Conservation (phyloP, 2,329 filamentous ascomycete species). For the Fusarium torreyae region DNA sequence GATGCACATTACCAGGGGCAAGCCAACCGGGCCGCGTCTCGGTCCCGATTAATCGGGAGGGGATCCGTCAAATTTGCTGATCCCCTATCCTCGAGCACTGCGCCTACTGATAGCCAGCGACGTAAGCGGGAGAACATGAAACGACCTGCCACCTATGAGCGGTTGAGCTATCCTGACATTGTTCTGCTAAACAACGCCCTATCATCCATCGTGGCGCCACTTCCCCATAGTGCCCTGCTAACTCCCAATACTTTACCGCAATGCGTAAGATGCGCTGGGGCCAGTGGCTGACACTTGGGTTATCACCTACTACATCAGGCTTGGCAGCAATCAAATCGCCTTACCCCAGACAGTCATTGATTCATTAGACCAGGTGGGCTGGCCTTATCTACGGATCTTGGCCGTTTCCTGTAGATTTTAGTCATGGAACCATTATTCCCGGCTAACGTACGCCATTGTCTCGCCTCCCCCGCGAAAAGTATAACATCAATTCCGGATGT, state of each 20-base stretch:
- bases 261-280: neutral
- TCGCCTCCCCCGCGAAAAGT: neutral
- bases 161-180: no score
- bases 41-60: slow-evolving; percentile 2
- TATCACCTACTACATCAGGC: slow-evolving; percentile 18
- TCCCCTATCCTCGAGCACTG: neutral
- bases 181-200: neutral
- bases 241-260: slow-evolving; percentile 1
- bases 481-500: neutral
- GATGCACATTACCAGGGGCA: slow-evolving; percentile 9
- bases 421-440: slow-evolving; percentile 8
- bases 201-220: slow-evolving; percentile 28
- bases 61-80: slow-evolving; percentile 1
- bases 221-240: neutral
- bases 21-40: slow-evolving; percentile 5
- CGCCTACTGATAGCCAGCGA: no score
- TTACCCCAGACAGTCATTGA: slow-evolving; percentile 3
- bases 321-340: slow-evolving; percentile 5
- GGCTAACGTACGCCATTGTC: slow-evolving; percentile 8
- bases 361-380: neutral
- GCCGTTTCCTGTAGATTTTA: slow-evolving; percentile 4
- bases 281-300: slow-evolving; percentile 17
- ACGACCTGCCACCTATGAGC: neutral
- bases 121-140: neutral
- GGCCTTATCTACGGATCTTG: slow-evolving; percentile 10